Conservation (phyloP, 208 protist species). For the Leptomonas pyrrhocoris region DNA sequence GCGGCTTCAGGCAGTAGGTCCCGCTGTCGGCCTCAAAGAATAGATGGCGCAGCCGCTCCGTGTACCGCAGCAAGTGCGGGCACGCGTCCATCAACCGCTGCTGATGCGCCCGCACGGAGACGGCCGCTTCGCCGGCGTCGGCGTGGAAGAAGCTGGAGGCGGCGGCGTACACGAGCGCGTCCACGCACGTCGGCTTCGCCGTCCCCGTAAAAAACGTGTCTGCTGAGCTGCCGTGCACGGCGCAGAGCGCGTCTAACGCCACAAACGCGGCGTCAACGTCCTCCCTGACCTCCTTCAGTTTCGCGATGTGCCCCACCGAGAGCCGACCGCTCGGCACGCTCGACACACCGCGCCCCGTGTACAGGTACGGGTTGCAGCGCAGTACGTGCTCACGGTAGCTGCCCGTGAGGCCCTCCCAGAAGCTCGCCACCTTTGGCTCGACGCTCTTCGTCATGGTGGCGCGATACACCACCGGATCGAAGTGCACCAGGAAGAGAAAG, state of each 20-base stretch:
- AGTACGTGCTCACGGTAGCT: constrained; percentile 59
- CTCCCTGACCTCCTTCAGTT: constrained; percentile 49
- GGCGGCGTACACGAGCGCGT: constrained; percentile 78
- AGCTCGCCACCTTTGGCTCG: constrained; percentile 58
- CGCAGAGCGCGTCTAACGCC: constrained; percentile 57
- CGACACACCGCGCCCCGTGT: constrained; percentile 15
- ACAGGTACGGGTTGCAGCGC: constrained; percentile 44
- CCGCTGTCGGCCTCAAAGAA: constrained; percentile 83
- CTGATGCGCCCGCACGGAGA: constrained; percentile 18
- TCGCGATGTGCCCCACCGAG: constrained; percentile 33
- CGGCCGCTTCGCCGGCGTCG: constrained; percentile 37
- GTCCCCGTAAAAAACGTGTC: constrained; percentile 76
- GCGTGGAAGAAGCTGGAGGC: constrained; percentile 79
- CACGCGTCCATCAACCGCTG: constrained; percentile 62
- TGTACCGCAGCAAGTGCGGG: constrained; percentile 65
- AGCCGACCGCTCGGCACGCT: constrained; percentile 22
- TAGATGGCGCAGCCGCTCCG: constrained; percentile 70
- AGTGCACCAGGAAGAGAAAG: constrained; percentile 75
- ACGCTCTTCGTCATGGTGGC: constrained; percentile 52
- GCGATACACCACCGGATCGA: constrained; percentile 53
- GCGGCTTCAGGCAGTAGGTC: constrained; percentile 62
- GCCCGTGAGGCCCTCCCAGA: constrained; percentile 66
- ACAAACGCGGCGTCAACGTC: constrained; percentile 52
- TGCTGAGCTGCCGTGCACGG: constrained; percentile 20
- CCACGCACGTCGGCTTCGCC: constrained; percentile 46